phyloP scores from a whole-genome alignment of 2,329 filamentous ascomycete species.

The Colletotrichum sublineola region DNA sequence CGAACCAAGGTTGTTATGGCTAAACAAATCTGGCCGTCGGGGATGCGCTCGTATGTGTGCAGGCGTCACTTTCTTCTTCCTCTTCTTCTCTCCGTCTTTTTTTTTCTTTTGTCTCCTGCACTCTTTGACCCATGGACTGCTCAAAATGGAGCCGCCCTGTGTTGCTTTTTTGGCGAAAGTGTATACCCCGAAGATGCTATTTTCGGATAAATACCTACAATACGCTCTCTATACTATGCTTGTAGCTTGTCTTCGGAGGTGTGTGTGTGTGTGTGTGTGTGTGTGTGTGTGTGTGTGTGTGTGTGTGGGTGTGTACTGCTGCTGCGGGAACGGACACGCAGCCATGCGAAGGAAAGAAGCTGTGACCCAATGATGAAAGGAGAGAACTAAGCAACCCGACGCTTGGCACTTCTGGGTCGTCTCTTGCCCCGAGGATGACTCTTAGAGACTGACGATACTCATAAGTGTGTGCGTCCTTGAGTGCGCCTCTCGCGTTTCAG shows the following conservation, averaged over 20 bases:
- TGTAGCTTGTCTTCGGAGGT: slow-evolving; percentile 19
- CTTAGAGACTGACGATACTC: slow-evolving; percentile 24
- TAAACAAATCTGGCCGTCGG: not conserved
- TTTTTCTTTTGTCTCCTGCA: not conserved
- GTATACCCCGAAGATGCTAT: slow-evolving; percentile 16
- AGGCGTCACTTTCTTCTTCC: not conserved
- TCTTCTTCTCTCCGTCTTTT: not conserved
- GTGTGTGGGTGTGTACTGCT: not conserved
- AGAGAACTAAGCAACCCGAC: not conserved
- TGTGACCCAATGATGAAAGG: slow-evolving; percentile 14
- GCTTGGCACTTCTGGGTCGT: slow-evolving; percentile 4
- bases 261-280: not conserved
- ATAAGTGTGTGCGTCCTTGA: slow-evolving; percentile 8
- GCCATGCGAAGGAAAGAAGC: slow-evolving; percentile 29
- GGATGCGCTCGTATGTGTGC: too few species aligned
- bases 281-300: not conserved
- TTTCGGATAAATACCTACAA: slow-evolving; percentile 12
- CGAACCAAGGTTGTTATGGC: not conserved
- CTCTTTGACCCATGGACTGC: not conserved
- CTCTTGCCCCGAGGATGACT: slow-evolving; percentile 3
- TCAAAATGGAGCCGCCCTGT: slow-evolving; percentile 7
- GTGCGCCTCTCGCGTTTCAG: slow-evolving; percentile 32
- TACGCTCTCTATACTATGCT: not conserved
- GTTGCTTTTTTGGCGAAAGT: not conserved
- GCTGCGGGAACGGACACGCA: slow-evolving; percentile 16